These are phyloP conservation scores for Paraphaeosphaeria sporulosa DNA, from an alignment of 2,329 filamentous ascomycete species.

Conservation along the genomic window DNA sequence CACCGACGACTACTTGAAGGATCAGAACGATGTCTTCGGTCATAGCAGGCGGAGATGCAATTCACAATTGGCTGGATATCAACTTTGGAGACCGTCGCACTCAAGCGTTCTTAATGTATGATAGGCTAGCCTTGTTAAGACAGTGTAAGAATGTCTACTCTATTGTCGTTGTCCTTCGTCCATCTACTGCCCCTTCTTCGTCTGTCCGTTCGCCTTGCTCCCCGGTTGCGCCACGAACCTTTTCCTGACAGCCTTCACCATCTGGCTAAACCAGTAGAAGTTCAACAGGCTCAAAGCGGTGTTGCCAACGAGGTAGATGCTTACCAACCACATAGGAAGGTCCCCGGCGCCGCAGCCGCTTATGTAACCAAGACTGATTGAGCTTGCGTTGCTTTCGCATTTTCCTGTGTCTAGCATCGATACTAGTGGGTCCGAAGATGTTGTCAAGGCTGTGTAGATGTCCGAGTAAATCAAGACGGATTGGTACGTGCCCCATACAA, in stretches of 20 bases:
- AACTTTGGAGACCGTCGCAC: neutral
- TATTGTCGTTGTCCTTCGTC: neutral
- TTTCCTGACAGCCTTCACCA: conserved; percentile 81
- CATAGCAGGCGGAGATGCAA: neutral
- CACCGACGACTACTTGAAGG: neutral
- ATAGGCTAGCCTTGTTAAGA: neutral
- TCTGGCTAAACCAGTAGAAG: conserved; percentile 85
- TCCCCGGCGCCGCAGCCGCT: conserved; percentile 34
- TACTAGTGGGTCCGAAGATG: conserved; percentile 21
- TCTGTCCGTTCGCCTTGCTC: conserved; percentile 12
- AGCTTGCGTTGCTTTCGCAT: conserved; percentile 56
- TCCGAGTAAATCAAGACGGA: conserved; percentile 71
- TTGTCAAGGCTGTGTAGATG: conserved; percentile 61
- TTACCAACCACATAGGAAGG: conserved; percentile 73
- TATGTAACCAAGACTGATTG: conserved; percentile 21
- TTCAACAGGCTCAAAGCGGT: conserved; percentile 76
- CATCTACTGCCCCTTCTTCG: conserved; percentile 32
- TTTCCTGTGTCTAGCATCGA: conserved; percentile 47
- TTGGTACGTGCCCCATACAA: conserved; percentile 79
- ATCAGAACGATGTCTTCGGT: neutral
- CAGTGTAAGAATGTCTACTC: neutral
- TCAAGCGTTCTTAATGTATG: neutral
- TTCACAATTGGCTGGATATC: neutral
- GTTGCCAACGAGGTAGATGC: conserved; percentile 74
- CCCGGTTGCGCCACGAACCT: conserved; percentile 64